Base-by-base conservation (phyloP, 805 yeast genomes). In the Ogataea glucozyma region DNA sequence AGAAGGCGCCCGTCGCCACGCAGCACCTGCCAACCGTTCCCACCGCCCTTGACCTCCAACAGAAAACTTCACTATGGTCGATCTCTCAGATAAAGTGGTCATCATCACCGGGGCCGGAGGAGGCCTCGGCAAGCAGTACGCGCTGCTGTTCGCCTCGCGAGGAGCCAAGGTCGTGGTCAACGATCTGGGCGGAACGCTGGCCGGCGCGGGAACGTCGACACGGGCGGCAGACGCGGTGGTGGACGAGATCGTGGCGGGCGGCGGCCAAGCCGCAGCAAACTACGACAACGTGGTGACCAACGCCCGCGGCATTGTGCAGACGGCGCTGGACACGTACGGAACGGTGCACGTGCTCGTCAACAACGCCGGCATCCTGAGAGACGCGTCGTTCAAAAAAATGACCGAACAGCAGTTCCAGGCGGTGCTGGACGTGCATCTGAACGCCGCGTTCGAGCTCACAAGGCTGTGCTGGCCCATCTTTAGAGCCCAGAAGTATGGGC, bases 21-120 rank as follows among this genome's bases (percentile, higher is more conserved):
- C n/a, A n/a, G n/a, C n/a, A n/a, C n/a, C n/a, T n/a, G n/a, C n/a
- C n/a, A n/a, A n/a, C n/a, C n/a, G n/a, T n/a, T n/a, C n/a, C n/a
- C n/a, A n/a, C n/a, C n/a, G n/a, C n/a, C n/a, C n/a, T n/a, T n/a
- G n/a, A n/a, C n/a, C n/a, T n/a, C n/a, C n/a, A n/a, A n/a, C n/a
- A n/a, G n/a, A n/a, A n/a, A n/a, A n/a, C n/a, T n/a, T n/a, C n/a
- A n/a, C n/a, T 6, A 75, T 59, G 72, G 66, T 60, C 66, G 79
- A 12, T 69, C 88, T 83, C 59, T 84, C 87, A 57, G 88, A 82
- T 56, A 83, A 85, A 64, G 97, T 91, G 32, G 97, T 91, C 24
- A 81, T 91, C 44, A 81, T 91, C 62, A 91, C 97, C 38, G 99
- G 99, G 24, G 93, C 97, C 36, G 99, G 99, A 51, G 98, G 97